Evolutionary conservation across 768 basidiomycete genomes (phyloP).

Genomic region (Leccinellum albellum): DNA sequence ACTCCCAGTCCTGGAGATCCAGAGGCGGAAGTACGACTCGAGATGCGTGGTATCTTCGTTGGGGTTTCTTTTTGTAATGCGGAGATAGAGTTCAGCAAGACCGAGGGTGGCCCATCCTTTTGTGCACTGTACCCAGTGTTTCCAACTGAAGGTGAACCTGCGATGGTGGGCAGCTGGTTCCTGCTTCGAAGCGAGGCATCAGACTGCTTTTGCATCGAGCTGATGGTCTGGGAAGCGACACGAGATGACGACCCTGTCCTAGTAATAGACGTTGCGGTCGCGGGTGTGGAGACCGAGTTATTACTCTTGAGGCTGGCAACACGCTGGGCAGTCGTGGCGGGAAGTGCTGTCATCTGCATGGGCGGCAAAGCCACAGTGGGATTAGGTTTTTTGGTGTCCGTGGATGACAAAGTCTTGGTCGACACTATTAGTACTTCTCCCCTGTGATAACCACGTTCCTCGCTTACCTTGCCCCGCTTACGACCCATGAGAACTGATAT

Average conservation of each 20-base stretch:
- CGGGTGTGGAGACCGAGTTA: constrained; percentile 43
- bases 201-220: constrained; percentile 84
- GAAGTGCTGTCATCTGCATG: constrained; percentile 84
- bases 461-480: constrained; percentile 83
- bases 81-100: constrained; percentile 48
- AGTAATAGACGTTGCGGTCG: constrained; percentile 39
- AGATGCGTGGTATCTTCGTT: constrained; percentile 90
- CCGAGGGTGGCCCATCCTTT: constrained; percentile 56
- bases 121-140: constrained; percentile 48
- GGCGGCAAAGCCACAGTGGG: constrained; percentile 76
- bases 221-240: constrained; percentile 76
- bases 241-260: constrained; percentile 51
- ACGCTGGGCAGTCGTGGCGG: constrained; percentile 76
- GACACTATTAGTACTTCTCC: constrained; percentile 9
- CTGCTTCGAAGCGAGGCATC: constrained; percentile 76
- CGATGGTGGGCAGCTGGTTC: constrained; percentile 82
- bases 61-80: constrained; percentile 76
- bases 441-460: neutral
- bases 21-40: constrained; percentile 74
- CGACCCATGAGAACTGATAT: constrained; percentile 85
- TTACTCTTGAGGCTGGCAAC: constrained; percentile 74
- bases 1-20: constrained; percentile 68
- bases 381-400: constrained; percentile 72
- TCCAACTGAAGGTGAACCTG: constrained; percentile 88
- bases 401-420: constrained; percentile 74